Conservation (phyloP, 257 asterid species). For the Fraxinus anomala region DNA sequence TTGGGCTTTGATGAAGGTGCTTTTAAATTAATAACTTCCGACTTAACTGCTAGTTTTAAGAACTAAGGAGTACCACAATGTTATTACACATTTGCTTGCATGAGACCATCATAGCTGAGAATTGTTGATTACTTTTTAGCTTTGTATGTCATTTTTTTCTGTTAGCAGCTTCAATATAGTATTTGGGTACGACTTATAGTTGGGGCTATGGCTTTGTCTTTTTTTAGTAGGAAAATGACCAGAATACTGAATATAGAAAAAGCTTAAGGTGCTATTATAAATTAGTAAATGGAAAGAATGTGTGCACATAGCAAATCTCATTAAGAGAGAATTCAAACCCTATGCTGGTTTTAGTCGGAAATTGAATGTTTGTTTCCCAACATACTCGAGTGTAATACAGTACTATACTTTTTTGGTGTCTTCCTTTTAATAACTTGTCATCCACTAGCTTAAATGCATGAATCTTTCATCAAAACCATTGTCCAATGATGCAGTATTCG, state of each 20-base stretch:
- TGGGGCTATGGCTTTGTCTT: no score
- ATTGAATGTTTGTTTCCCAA: neutral
- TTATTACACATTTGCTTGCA: neutral
- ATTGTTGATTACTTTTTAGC: no score
- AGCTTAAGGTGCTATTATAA: no score
- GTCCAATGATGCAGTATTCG: conserved; percentile 1
- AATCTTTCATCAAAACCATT: neutral
- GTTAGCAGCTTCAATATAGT: no score
- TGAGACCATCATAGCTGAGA: no score
- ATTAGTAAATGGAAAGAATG: no score
- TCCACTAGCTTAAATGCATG: conserved; percentile 3
- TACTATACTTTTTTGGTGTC: no score
- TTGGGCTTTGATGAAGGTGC: conserved; percentile 98
- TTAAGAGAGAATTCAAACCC: neutral
- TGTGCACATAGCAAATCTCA: neutral
- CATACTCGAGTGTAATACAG: neutral
- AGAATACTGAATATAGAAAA: no score
- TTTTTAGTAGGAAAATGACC: no score
- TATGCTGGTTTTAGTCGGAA: neutral
- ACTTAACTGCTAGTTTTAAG: neutral
- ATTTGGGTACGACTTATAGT: no score
- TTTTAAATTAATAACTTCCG: neutral
- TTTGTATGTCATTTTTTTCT: no score
- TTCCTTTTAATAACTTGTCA: neutral
- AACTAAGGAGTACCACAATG: neutral